A percentile compares a stretch with the other conserved stretches of the same genome.
These are phyloP conservation scores for Erysimum cheiranthoides DNA, from an alignment of 345 rosid genomes.

Conservation along the genomic window DNA sequence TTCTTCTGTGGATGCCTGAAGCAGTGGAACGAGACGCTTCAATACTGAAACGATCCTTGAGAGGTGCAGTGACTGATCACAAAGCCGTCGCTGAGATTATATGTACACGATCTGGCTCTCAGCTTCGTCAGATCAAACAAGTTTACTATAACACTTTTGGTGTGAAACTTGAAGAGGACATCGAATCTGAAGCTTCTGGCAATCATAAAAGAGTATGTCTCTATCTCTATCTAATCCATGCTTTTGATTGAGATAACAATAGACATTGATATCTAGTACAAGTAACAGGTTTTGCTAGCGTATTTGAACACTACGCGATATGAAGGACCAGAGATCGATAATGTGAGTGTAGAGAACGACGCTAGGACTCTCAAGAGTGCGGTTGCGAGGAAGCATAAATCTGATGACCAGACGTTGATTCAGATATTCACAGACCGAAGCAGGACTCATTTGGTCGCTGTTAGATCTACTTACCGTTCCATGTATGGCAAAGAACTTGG, in stretches of 20 bases:
- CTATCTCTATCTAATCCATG: not conserved
- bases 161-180: slow-evolving; percentile 51
- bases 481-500: slow-evolving; percentile 53
- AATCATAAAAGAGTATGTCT: slow-evolving; percentile 56
- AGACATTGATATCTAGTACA: not conserved
- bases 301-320: slow-evolving; percentile 59
- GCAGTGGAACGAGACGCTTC: slow-evolving; percentile 56
- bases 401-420: slow-evolving; percentile 49
- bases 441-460: slow-evolving; percentile 60
- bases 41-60: slow-evolving; percentile 52
- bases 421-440: slow-evolving; percentile 70
- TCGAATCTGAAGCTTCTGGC: slow-evolving; percentile 56
- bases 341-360: slow-evolving; percentile 51
- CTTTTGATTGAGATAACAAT: not conserved
- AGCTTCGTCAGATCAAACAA: slow-evolving; percentile 63
- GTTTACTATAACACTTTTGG: slow-evolving; percentile 49
- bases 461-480: slow-evolving; percentile 47
- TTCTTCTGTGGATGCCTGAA: slow-evolving; percentile 64
- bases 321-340: slow-evolving; percentile 76
- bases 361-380: slow-evolving; percentile 55
- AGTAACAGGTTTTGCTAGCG: slow-evolving; percentile 57
- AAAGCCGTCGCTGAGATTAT: slow-evolving; percentile 60
- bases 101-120: slow-evolving; percentile 59
- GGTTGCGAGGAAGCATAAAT: slow-evolving; percentile 51
- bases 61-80: slow-evolving; percentile 55